phyloP scores from a whole-genome alignment of 805 yeast genomes.

The Saturnispora galanensis region DNA sequence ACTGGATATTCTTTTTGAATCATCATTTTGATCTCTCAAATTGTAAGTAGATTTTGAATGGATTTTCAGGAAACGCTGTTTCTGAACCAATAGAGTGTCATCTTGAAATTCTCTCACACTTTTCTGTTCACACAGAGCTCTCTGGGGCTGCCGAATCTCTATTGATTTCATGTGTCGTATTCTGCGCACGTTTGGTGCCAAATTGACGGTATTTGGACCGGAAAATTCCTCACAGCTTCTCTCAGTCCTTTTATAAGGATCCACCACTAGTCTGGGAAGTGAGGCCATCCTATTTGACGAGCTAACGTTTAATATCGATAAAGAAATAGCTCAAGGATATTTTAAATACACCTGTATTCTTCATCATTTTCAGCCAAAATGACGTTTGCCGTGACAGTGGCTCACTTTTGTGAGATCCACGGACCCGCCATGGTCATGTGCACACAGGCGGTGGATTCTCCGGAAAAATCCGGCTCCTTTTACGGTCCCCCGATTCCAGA shows the following conservation, averaged over 20 bases:
- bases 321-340: neutral
- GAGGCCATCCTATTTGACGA: neutral
- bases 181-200: slow-evolving; percentile 15
- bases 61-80: neutral
- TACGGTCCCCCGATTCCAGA: slow-evolving; percentile 31
- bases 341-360: too few species aligned
- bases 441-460: slow-evolving; percentile 33
- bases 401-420: slow-evolving; percentile 72
- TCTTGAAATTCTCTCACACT: neutral
- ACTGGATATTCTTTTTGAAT: neutral
- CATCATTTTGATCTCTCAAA: neutral
- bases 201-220: slow-evolving; percentile 4
- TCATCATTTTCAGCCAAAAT: slow-evolving; percentile 8
- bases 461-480: slow-evolving; percentile 15
- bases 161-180: slow-evolving; percentile 19
- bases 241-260: neutral
- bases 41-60: slow-evolving; percentile 5
- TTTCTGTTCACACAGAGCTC: neutral
- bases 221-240: neutral
- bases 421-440: slow-evolving; percentile 63
- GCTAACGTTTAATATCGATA: neutral
- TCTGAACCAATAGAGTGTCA: neutral
- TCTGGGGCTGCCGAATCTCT: neutral
- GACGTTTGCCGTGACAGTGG: slow-evolving; percentile 42
- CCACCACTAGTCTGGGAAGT: slow-evolving; percentile 1